phyloP scores from a whole-genome alignment of 2,329 filamentous ascomycete species.

The Colletotrichum destructivum region DNA sequence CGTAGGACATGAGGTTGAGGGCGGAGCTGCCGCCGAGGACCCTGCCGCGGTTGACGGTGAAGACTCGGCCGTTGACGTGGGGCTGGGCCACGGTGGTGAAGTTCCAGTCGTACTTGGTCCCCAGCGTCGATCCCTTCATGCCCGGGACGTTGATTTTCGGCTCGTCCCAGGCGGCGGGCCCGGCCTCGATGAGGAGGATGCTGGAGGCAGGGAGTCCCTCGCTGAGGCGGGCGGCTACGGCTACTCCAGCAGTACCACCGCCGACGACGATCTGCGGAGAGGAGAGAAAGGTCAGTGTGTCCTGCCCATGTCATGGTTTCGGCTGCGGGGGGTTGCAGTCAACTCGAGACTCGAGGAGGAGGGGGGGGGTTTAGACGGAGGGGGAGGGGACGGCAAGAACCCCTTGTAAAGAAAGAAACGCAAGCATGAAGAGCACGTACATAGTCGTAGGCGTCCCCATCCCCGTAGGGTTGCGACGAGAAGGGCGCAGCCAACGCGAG shows the following conservation, averaged over 20 bases:
- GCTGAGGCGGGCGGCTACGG: slow-evolving; percentile 49
- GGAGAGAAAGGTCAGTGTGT: slow-evolving; percentile 15
- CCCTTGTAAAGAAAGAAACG: slow-evolving; percentile 13
- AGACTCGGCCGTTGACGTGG: slow-evolving; percentile 54
- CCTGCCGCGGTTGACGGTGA: slow-evolving; percentile 59
- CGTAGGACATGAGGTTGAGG: slow-evolving; percentile 59
- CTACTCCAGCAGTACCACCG: slow-evolving; percentile 53
- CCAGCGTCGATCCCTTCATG: slow-evolving; percentile 46
- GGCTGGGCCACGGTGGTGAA: slow-evolving; percentile 58
- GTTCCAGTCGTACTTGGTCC: slow-evolving; percentile 53
- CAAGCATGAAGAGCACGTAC: slow-evolving; percentile 30
- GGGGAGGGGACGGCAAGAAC: background rate
- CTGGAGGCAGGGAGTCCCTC: slow-evolving; percentile 43
- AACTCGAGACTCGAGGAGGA: background rate
- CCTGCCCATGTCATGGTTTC: background rate
- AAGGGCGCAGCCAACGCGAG: slow-evolving; percentile 24
- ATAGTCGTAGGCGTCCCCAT: slow-evolving; percentile 38
- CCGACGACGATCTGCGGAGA: slow-evolving; percentile 49
- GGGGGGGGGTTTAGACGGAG: background rate
- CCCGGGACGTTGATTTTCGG: slow-evolving; percentile 49
- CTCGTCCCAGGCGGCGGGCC: slow-evolving; percentile 46
- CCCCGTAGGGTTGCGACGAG: slow-evolving; percentile 18
- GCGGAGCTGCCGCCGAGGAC: slow-evolving; percentile 62
- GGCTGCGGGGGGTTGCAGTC: background rate
- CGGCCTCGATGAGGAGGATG: slow-evolving; percentile 52